Evolutionary conservation across 306 rosid species (phyloP).

Genomic region (Vicia villosa): DNA sequence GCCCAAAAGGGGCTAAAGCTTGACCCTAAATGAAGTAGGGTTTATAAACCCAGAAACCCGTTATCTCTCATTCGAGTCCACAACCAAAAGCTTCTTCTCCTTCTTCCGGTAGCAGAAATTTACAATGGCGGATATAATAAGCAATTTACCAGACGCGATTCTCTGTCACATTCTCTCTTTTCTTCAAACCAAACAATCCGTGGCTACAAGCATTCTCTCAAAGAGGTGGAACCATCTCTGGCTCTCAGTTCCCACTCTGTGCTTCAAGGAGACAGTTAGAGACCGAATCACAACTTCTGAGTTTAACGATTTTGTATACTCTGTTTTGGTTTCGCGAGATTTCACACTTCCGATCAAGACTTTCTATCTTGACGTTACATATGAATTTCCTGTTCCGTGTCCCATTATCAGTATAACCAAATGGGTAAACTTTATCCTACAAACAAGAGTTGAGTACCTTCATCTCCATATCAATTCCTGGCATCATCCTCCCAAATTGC

Average conservation of each 20-base stretch:
- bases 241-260: not conserved
- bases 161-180: no score
- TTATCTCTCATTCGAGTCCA: no score
- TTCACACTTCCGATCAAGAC: not conserved
- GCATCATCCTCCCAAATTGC: not conserved
- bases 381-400: no score
- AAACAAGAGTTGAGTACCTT: not conserved
- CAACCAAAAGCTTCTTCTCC: no score
- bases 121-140: not conserved
- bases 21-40: no score
- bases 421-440: not conserved
- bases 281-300: not conserved
- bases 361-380: not conserved
- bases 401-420: not conserved
- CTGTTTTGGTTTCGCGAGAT: not conserved
- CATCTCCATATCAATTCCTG: not conserved
- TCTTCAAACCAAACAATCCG: not conserved
- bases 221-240: not conserved
- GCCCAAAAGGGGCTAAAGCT: no score
- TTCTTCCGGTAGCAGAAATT: no score
- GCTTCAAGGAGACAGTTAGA: not conserved
- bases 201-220: not conserved
- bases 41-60: no score
- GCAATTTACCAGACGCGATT: not conserved
- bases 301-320: not conserved